Evolutionary conservation across 148 eudicot species (phyloP).

Genomic region (Silene uniflora): DNA sequence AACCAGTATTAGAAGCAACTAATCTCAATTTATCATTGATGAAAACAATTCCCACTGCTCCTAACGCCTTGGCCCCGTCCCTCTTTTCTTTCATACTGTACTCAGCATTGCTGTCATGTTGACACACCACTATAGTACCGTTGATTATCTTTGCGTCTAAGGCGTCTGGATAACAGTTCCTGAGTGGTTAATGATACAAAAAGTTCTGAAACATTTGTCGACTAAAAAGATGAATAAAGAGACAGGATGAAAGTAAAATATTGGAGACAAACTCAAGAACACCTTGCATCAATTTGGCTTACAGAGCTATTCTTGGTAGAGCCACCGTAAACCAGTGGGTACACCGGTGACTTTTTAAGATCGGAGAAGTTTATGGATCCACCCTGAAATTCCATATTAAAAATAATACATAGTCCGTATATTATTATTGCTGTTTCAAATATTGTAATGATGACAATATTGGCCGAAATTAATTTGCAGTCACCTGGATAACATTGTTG

Average conservation of each 20-base stretch:
- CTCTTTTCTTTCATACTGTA: conserved; percentile 22
- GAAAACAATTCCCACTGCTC: conserved; percentile 47
- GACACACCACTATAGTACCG: conserved; percentile 55
- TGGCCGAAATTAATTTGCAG: too few relatives aligned
- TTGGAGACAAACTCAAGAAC: not conserved
- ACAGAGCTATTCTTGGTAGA: conserved; percentile 28
- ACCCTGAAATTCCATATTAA: conserved; percentile 36
- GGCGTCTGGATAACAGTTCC: conserved; percentile 47
- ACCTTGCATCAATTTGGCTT: conserved; percentile 39
- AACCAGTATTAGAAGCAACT: conserved; percentile 32
- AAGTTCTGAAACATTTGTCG: not conserved
- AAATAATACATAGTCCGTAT: not conserved
- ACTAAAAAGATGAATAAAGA: not conserved
- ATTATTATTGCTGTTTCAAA: too few relatives aligned
- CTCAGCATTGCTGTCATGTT: conserved; percentile 19
- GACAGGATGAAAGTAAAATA: not conserved
- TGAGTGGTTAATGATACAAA: conserved; percentile 11
- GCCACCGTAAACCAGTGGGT: conserved; percentile 50
- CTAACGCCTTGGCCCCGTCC: conserved; percentile 17
- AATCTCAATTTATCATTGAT: conserved; percentile 28
- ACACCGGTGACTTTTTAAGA: conserved; percentile 32
- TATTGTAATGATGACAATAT: too few relatives aligned
- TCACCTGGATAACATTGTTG: conserved; percentile 41
- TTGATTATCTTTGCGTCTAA: conserved; percentile 37
- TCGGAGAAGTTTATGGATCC: conserved; percentile 56